phyloP scores from a whole-genome alignment of 768 basidiomycete genomes.

The Mrakia blollopis region DNA sequence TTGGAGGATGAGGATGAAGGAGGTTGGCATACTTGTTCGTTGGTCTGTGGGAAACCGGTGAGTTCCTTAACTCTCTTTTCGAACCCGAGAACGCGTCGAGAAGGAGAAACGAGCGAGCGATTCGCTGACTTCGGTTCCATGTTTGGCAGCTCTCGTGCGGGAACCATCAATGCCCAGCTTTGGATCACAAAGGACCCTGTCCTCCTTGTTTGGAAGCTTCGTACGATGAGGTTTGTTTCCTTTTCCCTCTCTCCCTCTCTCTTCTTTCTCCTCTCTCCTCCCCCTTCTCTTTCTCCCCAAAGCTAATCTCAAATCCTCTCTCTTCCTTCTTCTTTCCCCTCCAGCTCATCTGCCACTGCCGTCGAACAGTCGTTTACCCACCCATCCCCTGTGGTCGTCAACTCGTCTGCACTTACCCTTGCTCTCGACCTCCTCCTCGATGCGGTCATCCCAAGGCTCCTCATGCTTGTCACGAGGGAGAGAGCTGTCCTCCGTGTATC shows the following conservation, averaged over 20 bases:
- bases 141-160: constrained; percentile 40
- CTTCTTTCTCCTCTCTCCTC: not conserved
- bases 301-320: too few species aligned
- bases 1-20: constrained; percentile 58
- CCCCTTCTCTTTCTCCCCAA: too few species aligned
- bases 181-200: constrained; percentile 79
- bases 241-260: not conserved
- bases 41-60: constrained; percentile 18
- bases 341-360: constrained; percentile 74
- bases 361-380: constrained; percentile 77
- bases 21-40: constrained; percentile 26
- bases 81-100: not conserved
- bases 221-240: constrained; percentile 72
- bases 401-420: constrained; percentile 74
- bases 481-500: constrained; percentile 79
- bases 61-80: not conserved
- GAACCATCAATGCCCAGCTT: constrained; percentile 56
- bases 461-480: constrained; percentile 78
- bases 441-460: constrained; percentile 77
- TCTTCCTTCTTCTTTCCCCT: not conserved
- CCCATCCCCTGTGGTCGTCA: constrained; percentile 66
- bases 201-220: constrained; percentile 77
- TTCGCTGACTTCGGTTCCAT: not conserved
- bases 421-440: constrained; percentile 59
- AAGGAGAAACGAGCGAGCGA: too few species aligned